Percentiles rank a stretch among this genome's conserved stretches.
Conservation (phyloP, 1,139 yeast species). For the Candida tunisiensis region DNA sequence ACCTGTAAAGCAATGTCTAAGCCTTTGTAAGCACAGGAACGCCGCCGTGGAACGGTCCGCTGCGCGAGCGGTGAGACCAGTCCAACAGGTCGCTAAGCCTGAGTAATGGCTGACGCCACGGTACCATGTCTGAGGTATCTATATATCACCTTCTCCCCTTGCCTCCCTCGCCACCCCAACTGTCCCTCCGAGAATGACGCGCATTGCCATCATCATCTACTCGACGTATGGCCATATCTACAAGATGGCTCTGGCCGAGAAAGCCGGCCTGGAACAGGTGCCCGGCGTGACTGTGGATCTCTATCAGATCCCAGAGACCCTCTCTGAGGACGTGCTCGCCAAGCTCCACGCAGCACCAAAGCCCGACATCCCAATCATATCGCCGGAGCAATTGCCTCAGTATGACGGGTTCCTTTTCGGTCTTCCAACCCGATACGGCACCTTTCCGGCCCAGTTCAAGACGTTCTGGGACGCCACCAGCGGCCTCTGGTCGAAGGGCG, state of each 20-base stretch:
- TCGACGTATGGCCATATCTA: conserved; percentile 49
- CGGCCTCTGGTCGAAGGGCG: conserved; percentile 42
- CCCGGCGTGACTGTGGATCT: conserved; percentile 48
- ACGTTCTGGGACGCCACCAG: conserved; percentile 47
- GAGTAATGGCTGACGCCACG: too few relatives aligned
- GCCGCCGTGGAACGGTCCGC: too few relatives aligned
- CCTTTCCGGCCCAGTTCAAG: conserved; percentile 46
- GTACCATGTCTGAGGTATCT: too few relatives aligned
- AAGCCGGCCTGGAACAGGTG: conserved; percentile 32
- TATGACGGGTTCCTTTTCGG: conserved; percentile 51
- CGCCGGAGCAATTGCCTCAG: conserved; percentile 29
- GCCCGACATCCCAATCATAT: conserved; percentile 35
- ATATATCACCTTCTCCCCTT: too few relatives aligned
- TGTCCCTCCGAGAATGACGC: too few relatives aligned
- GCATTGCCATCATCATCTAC: conserved; percentile 34
- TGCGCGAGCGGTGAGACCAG: too few relatives aligned
- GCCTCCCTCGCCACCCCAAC: too few relatives aligned
- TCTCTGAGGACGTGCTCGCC: conserved; percentile 30
- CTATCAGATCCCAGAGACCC: conserved; percentile 45
- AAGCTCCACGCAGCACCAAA: conserved; percentile 35
- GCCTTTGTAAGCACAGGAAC: too few relatives aligned
- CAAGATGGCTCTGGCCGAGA: conserved; percentile 35
- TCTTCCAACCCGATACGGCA: conserved; percentile 48
- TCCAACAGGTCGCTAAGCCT: too few relatives aligned
- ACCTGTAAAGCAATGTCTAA: too few relatives aligned